phyloP scores from a whole-genome alignment of 192 early-diverging fungal genomes.

The Mortierella hygrophila region DNA sequence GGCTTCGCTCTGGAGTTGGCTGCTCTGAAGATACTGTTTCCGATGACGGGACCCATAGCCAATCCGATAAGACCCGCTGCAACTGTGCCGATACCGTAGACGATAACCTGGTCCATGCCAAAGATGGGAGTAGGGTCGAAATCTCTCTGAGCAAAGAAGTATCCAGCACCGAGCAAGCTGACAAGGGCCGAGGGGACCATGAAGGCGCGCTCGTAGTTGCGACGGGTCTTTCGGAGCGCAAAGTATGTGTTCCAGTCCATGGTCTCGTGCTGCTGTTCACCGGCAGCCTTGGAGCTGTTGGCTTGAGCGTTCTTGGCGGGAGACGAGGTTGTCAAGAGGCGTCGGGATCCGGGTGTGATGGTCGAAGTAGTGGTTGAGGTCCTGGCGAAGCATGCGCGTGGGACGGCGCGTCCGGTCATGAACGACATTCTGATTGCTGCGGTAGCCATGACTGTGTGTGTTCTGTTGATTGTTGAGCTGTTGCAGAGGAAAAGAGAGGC shows the following conservation, averaged over 20 bases:
- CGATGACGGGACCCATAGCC: constrained; percentile 74
- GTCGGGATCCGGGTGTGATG: constrained; percentile 18
- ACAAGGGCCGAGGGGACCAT: constrained; percentile 64
- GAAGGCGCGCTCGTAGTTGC: constrained; percentile 71
- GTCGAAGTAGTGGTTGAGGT: neutral
- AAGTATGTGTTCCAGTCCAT: constrained; percentile 74
- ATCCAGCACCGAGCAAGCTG: constrained; percentile 54
- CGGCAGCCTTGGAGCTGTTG: neutral
- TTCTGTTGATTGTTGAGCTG: neutral
- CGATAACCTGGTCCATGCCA: constrained; percentile 74
- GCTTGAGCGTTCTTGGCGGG: constrained; percentile 24
- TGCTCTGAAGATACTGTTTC: constrained; percentile 69
- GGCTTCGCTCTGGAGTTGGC: constrained; percentile 59
- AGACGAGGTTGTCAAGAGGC: constrained; percentile 31
- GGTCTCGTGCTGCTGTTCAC: neutral
- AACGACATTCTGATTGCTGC: constrained; percentile 48
- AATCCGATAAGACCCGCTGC: constrained; percentile 73
- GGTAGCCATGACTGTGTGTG: constrained; percentile 28
- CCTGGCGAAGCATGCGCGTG: constrained; percentile 26
- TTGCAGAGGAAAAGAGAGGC: neutral
- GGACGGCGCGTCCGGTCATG: constrained; percentile 29
- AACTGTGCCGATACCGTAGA: constrained; percentile 66
- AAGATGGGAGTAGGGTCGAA: constrained; percentile 76
- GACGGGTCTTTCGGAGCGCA: constrained; percentile 69
- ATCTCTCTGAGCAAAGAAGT: constrained; percentile 69